Conservation (phyloP, 176 grass and related monocot genomes). For the Aegilops sharonensis region DNA sequence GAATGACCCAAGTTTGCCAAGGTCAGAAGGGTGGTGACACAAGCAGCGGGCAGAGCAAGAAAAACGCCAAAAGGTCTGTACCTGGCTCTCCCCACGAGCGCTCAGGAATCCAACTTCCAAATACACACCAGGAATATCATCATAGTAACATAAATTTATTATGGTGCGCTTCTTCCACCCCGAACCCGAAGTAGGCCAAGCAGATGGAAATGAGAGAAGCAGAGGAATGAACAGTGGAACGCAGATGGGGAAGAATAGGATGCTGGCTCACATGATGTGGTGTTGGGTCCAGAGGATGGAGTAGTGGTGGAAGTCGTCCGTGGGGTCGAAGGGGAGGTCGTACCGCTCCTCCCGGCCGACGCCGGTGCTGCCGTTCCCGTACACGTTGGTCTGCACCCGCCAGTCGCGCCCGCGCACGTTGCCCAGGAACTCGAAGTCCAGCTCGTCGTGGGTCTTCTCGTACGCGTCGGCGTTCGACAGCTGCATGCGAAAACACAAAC, state of each 20-base stretch:
- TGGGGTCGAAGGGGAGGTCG: slow-evolving; percentile 87
- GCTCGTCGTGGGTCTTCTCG: slow-evolving; percentile 87
- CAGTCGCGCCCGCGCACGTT: slow-evolving; percentile 84
- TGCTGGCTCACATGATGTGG: slow-evolving; percentile 60
- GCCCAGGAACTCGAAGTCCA: slow-evolving; percentile 98
- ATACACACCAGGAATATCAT: background rate
- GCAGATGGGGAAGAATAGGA: background rate
- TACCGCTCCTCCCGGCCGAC: slow-evolving; percentile 90
- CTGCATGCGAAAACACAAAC: slow-evolving; percentile 23
- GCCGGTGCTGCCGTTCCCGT: slow-evolving; percentile 85
- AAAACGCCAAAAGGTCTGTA: background rate
- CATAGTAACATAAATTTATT: background rate
- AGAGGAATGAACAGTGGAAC: background rate
- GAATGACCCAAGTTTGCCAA: slow-evolving; percentile 24
- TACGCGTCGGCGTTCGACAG: slow-evolving; percentile 85
- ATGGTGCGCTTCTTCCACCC: background rate
- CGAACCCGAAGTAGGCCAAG: background rate
- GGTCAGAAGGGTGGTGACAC: slow-evolving; percentile 16
- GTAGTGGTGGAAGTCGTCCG: slow-evolving; percentile 86
- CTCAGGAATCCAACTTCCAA: background rate
- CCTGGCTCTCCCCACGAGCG: background rate
- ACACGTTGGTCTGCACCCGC: slow-evolving; percentile 85
- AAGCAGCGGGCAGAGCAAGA: slow-evolving; percentile 11
- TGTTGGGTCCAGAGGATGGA: slow-evolving; percentile 77
- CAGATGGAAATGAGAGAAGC: background rate